Conservation (phyloP, 352 stramenopile genomes). For the Pythium apleroticum region DNA sequence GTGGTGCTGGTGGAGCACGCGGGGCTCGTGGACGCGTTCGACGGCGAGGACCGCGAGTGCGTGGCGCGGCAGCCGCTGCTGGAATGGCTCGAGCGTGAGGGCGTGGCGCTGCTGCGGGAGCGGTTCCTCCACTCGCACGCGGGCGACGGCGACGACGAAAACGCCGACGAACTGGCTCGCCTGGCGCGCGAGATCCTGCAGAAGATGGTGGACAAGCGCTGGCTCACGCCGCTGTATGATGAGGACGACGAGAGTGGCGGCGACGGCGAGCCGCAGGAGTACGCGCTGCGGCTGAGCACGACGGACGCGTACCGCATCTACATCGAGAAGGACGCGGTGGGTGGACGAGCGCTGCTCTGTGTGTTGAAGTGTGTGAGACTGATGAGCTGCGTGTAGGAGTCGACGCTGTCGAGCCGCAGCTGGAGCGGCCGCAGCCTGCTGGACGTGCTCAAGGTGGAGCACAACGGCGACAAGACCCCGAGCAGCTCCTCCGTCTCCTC, state of each 20-base stretch:
- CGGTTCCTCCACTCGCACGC: constrained; percentile 26
- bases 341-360: background rate
- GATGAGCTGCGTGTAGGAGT: constrained; percentile 16
- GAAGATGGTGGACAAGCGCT: constrained; percentile 56
- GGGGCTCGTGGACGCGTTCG: constrained; percentile 68
- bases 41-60: constrained; percentile 71
- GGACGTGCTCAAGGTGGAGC: constrained; percentile 19
- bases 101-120: constrained; percentile 57
- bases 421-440: constrained; percentile 25
- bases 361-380: background rate
- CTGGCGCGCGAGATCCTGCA: constrained; percentile 50
- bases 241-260: background rate
- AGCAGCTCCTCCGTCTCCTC: constrained; percentile 22
- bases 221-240: constrained; percentile 49
- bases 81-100: constrained; percentile 71
- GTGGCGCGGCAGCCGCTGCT: constrained; percentile 62
- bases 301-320: constrained; percentile 80
- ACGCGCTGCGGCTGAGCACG: constrained; percentile 59
- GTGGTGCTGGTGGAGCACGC: constrained; percentile 82
- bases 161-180: background rate
- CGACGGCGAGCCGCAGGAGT: constrained; percentile 32
- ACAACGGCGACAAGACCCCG: constrained; percentile 4
- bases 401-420: constrained; percentile 24
- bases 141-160: background rate
- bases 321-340: constrained; percentile 77